Conservation (phyloP, 345 rosid genomes). For the Eucalyptus lansdowneana region DNA sequence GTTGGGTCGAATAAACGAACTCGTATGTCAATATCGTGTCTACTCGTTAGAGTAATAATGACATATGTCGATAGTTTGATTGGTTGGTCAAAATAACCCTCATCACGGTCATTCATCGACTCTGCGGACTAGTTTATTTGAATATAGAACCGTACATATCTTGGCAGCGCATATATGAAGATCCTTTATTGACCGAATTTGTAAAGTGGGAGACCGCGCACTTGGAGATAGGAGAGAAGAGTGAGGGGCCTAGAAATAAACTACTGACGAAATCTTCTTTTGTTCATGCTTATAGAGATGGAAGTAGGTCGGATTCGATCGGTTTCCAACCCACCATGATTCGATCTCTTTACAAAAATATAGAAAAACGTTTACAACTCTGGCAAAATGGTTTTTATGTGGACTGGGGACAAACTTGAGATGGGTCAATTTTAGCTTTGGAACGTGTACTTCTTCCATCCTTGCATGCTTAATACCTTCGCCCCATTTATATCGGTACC, state of each 20-base stretch:
- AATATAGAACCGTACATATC: background rate
- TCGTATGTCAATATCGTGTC: background rate
- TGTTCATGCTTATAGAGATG: background rate
- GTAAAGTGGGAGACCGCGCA: background rate
- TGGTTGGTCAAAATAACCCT: background rate
- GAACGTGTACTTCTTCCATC: background rate
- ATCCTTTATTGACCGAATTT: background rate
- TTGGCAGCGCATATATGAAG: background rate
- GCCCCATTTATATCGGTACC: background rate
- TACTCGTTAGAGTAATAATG: accelerated
- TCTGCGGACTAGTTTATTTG: background rate
- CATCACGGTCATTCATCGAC: background rate
- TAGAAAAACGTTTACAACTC: background rate
- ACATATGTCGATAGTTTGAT: background rate
- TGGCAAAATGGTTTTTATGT: background rate
- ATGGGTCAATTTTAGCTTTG: background rate
- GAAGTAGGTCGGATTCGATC: background rate
- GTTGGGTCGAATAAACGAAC: background rate
- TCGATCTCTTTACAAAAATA: background rate
- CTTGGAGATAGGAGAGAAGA: background rate
- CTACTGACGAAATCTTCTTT: background rate
- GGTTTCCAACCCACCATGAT: background rate
- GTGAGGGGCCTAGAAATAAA: background rate
- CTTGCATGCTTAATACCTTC: background rate
- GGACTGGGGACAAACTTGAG: background rate